Evolutionary conservation across 1,139 yeast genomes (phyloP), one percentile per base, ranked within the genome.

Genomic region (Fermentozyma sake): DNA sequence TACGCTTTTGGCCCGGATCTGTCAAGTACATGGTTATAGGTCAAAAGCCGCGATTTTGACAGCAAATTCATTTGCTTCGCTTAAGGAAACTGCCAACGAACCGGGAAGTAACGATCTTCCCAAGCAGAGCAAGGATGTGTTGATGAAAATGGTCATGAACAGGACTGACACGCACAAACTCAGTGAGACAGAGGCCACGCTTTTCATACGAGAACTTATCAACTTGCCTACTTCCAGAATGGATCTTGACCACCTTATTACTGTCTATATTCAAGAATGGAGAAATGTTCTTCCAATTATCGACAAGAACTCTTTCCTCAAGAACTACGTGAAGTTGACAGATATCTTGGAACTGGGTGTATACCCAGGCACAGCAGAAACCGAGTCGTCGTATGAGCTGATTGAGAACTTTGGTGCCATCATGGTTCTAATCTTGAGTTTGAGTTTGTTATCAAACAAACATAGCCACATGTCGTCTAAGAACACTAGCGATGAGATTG

Each of bases 261-360:
- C 79, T 0, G 52, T 71, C 1, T 87, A 73, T 50, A 86, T 85
- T 55, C 79, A 77, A 38, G 82, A 81, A 36, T 87, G 96, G 95
- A 81, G 85, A 18, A 67, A 71, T 23, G 56, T 75, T 10, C 63
- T 80, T 22, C 93, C 95, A 0, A 65, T 84, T 7, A 49, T 86
- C 29, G 84, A 83, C 49, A 76, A 77, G 42, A 71, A 72, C 26
- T 64, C 73, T 4, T 85, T 85, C 44, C 60, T 80, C 46, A 59
- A 63, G 17, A 73, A 74, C 39, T 85, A 82, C 44, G 50, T 62
- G 17, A 60, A 58, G 22, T 69, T 76, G 28, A 57, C 63, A 10
- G 46, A 54, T n/a, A 56, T 71, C 7, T 42, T 71, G 8, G 74
- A 68, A 31, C 37, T 38, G 20, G 42, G 46, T 3, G 24, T 26